phyloP scores from a whole-genome alignment of 805 yeast species.

The Pichia paraexigua region DNA sequence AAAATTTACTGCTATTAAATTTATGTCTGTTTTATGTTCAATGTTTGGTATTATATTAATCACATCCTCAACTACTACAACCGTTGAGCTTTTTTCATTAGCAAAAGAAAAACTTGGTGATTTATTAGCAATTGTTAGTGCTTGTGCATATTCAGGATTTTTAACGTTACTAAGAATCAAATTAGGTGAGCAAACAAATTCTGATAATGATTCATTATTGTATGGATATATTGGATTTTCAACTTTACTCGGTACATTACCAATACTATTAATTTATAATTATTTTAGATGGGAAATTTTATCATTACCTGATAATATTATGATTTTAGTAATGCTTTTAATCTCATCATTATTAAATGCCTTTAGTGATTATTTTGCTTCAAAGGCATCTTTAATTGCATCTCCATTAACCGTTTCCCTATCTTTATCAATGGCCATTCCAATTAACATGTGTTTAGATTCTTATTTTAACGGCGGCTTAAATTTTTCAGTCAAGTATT shows the following conservation, averaged over 20 bases:
- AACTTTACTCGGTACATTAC: constrained; percentile 34
- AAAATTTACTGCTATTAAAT: constrained; percentile 32
- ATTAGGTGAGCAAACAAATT: constrained; percentile 36
- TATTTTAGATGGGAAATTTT: constrained; percentile 34
- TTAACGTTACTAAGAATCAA: constrained; percentile 35
- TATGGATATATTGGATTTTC: constrained; percentile 41
- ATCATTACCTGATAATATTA: constrained; percentile 33
- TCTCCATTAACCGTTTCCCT: constrained; percentile 46
- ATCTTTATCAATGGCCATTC: constrained; percentile 45
- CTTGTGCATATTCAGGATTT: constrained; percentile 40
- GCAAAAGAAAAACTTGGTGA: constrained; percentile 35
- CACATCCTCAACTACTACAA: constrained; percentile 19
- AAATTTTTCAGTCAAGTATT: constrained; percentile 29
- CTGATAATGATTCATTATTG: constrained; percentile 38
- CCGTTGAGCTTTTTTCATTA: neutral
- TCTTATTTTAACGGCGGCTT: constrained; percentile 29
- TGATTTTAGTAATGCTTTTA: constrained; percentile 28
- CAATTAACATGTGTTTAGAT: constrained; percentile 44
- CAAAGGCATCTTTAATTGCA: constrained; percentile 44
- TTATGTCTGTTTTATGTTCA: constrained; percentile 37
- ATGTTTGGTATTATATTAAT: constrained; percentile 40
- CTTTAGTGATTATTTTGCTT: constrained; percentile 41
- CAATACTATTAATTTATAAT: constrained; percentile 32
- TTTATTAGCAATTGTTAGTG: constrained; percentile 36
- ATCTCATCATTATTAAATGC: constrained; percentile 39